These are phyloP conservation scores for Onygena corvina DNA, from an alignment of 2,329 filamentous ascomycete genomes.

Conservation along the genomic window DNA sequence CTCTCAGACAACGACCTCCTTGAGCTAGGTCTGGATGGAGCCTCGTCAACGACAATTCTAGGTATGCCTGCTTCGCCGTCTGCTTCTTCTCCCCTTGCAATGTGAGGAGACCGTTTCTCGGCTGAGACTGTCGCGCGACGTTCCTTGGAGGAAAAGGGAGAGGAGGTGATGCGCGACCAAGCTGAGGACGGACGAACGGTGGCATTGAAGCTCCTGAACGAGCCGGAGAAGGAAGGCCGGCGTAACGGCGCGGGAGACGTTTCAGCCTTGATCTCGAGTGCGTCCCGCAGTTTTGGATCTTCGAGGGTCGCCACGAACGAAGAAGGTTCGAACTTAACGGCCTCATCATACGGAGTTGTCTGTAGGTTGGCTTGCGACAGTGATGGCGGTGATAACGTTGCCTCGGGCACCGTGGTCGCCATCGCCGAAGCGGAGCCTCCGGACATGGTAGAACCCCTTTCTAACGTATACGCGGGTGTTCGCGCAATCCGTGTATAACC, in stretches of 20 bases:
- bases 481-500: too few relatives aligned
- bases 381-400: neutral
- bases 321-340: constrained; percentile 1
- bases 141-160: neutral
- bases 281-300: neutral
- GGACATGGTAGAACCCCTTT: too few relatives aligned
- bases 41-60: constrained; percentile 31
- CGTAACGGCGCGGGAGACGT: neutral
- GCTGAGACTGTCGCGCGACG: constrained; percentile 9
- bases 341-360: neutral
- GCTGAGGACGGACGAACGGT: constrained; percentile 3
- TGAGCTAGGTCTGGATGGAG: constrained; percentile 27
- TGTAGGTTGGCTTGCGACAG: too few relatives aligned
- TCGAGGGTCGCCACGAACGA: constrained; percentile 2
- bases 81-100: constrained; percentile 16
- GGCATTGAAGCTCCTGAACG: constrained; percentile 5
- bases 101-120: constrained; percentile 20
- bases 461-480: too few relatives aligned
- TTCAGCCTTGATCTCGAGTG: neutral
- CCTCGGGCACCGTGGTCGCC: neutral
- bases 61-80: constrained; percentile 26
- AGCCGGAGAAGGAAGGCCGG: neutral
- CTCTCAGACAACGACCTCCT: constrained; percentile 30
- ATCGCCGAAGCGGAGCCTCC: neutral
- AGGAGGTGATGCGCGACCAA: constrained; percentile 5